phyloP scores from a whole-genome alignment of 345 rosid genomes.

The Gynandropsis gynandra region DNA sequence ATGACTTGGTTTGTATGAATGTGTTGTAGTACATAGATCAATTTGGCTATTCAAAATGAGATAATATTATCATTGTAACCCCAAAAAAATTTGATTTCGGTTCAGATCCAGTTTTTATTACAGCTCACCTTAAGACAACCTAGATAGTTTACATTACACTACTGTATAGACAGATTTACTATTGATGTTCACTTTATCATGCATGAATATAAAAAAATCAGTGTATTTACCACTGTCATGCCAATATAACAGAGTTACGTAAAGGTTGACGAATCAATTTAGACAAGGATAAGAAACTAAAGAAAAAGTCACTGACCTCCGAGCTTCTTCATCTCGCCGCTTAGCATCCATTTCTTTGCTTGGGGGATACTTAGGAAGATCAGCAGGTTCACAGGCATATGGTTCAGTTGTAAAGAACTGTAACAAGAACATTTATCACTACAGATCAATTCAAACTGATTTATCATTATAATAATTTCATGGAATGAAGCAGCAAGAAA shows the following conservation, averaged over 20 bases:
- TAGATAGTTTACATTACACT: too few relatives aligned
- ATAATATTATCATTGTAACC: too few relatives aligned
- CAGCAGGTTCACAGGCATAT: constrained; percentile 80
- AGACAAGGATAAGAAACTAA: background rate
- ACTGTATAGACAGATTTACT: too few relatives aligned
- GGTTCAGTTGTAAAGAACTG: constrained; percentile 87
- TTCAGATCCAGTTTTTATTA: too few relatives aligned
- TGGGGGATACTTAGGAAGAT: constrained; percentile 89
- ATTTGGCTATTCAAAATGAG: too few relatives aligned
- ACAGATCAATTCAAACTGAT: constrained; percentile 7
- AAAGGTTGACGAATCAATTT: background rate
- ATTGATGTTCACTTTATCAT: too few relatives aligned
- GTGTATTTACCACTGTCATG: background rate
- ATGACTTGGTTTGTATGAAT: too few relatives aligned
- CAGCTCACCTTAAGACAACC: too few relatives aligned
- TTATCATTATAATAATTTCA: constrained; percentile 10
- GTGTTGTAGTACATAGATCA: too few relatives aligned
- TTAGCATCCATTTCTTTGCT: constrained; percentile 97
- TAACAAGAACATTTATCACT: constrained; percentile 10
- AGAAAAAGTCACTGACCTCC: constrained; percentile 42
- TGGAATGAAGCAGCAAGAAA: constrained; percentile 8
- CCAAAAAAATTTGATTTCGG: too few relatives aligned
- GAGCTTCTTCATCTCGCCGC: constrained; percentile 82
- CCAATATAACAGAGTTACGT: constrained; percentile 5
- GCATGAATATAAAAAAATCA: background rate